phyloP scores from a whole-genome alignment of 208 protist genomes.

The Acanthamoeba quina region DNA sequence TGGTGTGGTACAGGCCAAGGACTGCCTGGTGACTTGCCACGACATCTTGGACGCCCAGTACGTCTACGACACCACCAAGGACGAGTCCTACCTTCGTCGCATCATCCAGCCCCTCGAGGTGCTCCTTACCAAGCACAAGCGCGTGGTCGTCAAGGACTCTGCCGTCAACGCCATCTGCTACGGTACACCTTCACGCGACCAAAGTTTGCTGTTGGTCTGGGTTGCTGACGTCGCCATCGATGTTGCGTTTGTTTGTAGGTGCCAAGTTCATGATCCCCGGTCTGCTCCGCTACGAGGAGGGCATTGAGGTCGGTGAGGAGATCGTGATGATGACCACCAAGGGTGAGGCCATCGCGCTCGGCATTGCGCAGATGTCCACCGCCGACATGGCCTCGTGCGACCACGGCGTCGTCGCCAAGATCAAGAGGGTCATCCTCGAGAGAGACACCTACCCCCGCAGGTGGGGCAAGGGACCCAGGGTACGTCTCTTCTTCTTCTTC shows the following conservation, averaged over 20 bases:
- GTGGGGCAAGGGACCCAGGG: conserved; percentile 97
- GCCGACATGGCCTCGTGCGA: conserved; percentile 97
- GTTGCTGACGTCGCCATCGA: conserved; percentile 89
- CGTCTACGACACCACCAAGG: conserved; percentile 97
- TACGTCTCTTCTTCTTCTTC: too few relatives aligned
- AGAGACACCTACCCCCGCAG: conserved; percentile 98
- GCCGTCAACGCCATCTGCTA: conserved; percentile 99
- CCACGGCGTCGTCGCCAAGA: conserved; percentile 96
- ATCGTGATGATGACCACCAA: conserved; percentile 99
- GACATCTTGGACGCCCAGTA: conserved; percentile 99
- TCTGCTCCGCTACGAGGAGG: conserved; percentile 97
- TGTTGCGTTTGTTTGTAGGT: neutral
- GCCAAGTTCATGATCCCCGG: conserved; percentile 99
- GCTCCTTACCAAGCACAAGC: conserved; percentile 98
- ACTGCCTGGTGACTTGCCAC: conserved; percentile 99
- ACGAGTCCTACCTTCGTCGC: conserved; percentile 97
- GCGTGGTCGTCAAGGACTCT: conserved; percentile 99
- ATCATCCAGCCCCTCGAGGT: conserved; percentile 98
- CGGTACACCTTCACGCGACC: too few relatives aligned
- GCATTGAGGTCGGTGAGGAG: conserved; percentile 97
- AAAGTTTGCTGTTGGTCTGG: too few relatives aligned
- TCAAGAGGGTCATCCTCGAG: conserved; percentile 99
- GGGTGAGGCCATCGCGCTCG: conserved; percentile 99
- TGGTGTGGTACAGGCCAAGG: conserved; percentile 66
- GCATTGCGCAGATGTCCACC: conserved; percentile 98